phyloP scores from a whole-genome alignment of 2,329 filamentous ascomycete genomes.

The Hymenoscyphus repandus region DNA sequence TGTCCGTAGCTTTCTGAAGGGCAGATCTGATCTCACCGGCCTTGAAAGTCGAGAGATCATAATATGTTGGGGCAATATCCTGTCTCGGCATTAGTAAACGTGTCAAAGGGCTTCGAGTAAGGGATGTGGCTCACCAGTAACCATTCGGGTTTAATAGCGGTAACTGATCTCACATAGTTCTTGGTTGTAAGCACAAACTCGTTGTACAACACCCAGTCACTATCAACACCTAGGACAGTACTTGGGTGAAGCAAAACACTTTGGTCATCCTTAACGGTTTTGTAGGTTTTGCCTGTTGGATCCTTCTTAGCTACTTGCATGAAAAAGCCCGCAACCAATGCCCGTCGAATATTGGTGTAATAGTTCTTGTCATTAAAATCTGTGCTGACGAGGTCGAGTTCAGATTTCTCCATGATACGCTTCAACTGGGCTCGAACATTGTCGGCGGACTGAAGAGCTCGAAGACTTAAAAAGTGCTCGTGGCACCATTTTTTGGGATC shows the following conservation, averaged over 20 bases:
- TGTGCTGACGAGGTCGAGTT: constrained; percentile 80
- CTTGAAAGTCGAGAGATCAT: constrained; percentile 75
- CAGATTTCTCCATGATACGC: constrained; percentile 93
- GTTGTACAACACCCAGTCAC: constrained; percentile 97
- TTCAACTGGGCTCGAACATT: constrained; percentile 88
- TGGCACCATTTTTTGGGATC: constrained; percentile 92
- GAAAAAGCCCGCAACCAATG: constrained; percentile 92
- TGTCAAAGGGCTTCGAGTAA: constrained; percentile 3
- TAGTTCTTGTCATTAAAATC: constrained; percentile 94
- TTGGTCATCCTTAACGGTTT: constrained; percentile 95
- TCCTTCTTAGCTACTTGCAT: constrained; percentile 99
- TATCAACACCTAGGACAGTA: constrained; percentile 81
- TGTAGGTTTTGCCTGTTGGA: constrained; percentile 80
- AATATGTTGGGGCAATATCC: constrained; percentile 93
- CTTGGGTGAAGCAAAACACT: constrained; percentile 89
- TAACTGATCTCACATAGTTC: constrained; percentile 95
- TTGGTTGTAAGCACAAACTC: constrained; percentile 97
- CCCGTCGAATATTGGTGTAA: constrained; percentile 93
- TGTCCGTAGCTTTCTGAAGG: constrained; percentile 52
- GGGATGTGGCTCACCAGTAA: constrained; percentile 61
- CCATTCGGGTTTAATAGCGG: constrained; percentile 90
- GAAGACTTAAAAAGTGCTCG: constrained; percentile 88
- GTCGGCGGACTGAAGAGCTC: constrained; percentile 86
- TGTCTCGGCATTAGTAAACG: constrained; percentile 41
- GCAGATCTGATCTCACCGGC: constrained; percentile 81